A percentile compares a stretch with the other conserved stretches of the same genome.
These are phyloP conservation scores for Penicillium cosmopolitanum DNA, from an alignment of 495 filamentous ascomycete species.

Conservation along the genomic window DNA sequence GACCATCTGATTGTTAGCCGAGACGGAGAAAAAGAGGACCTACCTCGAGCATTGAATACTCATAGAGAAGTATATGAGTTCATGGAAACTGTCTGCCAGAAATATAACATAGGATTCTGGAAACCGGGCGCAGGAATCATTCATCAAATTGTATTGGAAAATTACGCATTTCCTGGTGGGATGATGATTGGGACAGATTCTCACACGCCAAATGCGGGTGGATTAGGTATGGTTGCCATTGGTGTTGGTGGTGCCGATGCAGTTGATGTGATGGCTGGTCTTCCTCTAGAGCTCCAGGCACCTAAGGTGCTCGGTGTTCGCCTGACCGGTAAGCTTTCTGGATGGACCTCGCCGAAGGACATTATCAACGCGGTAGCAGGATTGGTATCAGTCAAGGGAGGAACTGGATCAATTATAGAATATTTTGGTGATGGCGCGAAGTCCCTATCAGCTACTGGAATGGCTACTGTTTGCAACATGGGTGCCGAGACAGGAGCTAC, in stretches of 20 bases:
- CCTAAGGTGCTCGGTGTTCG: slow-evolving; percentile 87
- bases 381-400: slow-evolving; percentile 87
- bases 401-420: slow-evolving; percentile 86
- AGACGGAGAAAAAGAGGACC: slow-evolving; percentile 79
- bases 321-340: slow-evolving; percentile 76
- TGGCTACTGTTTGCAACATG: slow-evolving; percentile 68
- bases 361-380: slow-evolving; percentile 91
- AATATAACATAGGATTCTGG: slow-evolving; percentile 97
- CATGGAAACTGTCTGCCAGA: slow-evolving; percentile 80
- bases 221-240: slow-evolving; percentile 85
- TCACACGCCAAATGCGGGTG: slow-evolving; percentile 90
- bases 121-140: slow-evolving; percentile 91
- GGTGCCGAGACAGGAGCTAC: slow-evolving; percentile 86
- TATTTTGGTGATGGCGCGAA: slow-evolving; percentile 79
- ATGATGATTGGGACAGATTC: slow-evolving; percentile 92
- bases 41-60: slow-evolving; percentile 72
- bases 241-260: slow-evolving; percentile 93
- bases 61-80: slow-evolving; percentile 98
- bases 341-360: slow-evolving; percentile 83
- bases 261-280: slow-evolving; percentile 87
- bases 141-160: slow-evolving; percentile 90
- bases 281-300: slow-evolving; percentile 90
- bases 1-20: slow-evolving; percentile 93
- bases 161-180: slow-evolving; percentile 89
- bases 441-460: slow-evolving; percentile 56